Evolutionary conservation across 2,329 filamentous ascomycete genomes (phyloP).

Genomic region (Diaporthe vexans): DNA sequence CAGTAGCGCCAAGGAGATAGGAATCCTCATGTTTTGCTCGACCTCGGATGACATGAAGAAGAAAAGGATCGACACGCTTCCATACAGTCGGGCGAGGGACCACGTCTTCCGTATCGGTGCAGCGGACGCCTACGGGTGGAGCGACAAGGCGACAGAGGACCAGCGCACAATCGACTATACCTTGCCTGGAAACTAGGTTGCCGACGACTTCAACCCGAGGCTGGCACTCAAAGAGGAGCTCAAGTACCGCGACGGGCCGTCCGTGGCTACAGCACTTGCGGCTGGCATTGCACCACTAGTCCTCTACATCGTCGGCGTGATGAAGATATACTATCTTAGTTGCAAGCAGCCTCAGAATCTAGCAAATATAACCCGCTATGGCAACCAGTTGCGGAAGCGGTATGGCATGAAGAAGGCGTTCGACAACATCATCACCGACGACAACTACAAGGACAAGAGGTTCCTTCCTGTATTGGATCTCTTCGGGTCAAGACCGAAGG

Average conservation of each 20-base stretch:
- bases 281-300: constrained; percentile 11
- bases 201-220: constrained; percentile 17
- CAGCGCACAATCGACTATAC: constrained; percentile 16
- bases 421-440: constrained; percentile 11
- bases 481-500: constrained; percentile 5
- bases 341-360: not conserved
- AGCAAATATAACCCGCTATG: not conserved
- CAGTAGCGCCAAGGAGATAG: not conserved
- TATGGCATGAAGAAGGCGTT: constrained; percentile 16
- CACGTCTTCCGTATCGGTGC: constrained; percentile 20
- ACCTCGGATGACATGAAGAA: constrained; percentile 20
- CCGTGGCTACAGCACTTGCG: constrained; percentile 28
- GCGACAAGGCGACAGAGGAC: constrained; percentile 22
- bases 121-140: constrained; percentile 17
- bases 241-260: constrained; percentile 22
- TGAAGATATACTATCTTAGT: not conserved
- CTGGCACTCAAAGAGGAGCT: not conserved
- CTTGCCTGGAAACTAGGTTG: constrained; percentile 20
- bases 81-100: not conserved
- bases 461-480: constrained; percentile 14
- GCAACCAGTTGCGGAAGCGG: not conserved
- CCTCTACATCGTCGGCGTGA: constrained; percentile 5
- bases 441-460: constrained; percentile 14
- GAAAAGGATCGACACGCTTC: constrained; percentile 13
- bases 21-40: constrained; percentile 15